phyloP scores from a whole-genome alignment of 768 basidiomycete species.

The Suillus hirtellus region DNA sequence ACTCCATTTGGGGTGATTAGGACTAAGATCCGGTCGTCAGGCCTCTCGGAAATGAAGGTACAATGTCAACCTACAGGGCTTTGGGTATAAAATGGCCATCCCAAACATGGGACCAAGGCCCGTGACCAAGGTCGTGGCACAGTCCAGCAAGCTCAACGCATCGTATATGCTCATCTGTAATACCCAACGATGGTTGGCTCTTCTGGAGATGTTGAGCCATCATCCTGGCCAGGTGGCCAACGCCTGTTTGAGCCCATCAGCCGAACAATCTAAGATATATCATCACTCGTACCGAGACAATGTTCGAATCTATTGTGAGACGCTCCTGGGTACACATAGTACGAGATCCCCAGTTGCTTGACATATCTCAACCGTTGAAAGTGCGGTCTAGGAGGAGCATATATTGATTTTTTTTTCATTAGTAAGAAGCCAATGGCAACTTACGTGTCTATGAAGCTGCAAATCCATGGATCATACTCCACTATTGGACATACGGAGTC shows the following conservation, averaged over 20 bases:
- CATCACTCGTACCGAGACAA: conserved; percentile 57
- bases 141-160: conserved; percentile 82
- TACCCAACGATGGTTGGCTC: conserved; percentile 60
- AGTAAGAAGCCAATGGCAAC: conserved; percentile 1
- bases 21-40: neutral
- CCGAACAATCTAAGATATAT: neutral
- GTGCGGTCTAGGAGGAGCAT: conserved; percentile 47
- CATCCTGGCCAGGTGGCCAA: conserved; percentile 69
- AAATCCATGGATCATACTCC: conserved; percentile 38
- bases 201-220: conserved; percentile 58
- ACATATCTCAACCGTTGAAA: conserved; percentile 78
- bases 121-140: conserved; percentile 85
- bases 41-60: neutral
- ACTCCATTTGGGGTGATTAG: conserved; percentile 45
- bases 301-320: conserved; percentile 86
- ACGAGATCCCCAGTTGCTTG: conserved; percentile 79
- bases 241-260: conserved; percentile 46
- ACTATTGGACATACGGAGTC: conserved; percentile 13
- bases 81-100: conserved; percentile 70
- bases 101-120: conserved; percentile 87
- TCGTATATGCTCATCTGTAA: conserved; percentile 69
- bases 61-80: conserved; percentile 50
- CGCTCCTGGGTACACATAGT: conserved; percentile 75
- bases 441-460: conserved; percentile 70
- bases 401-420: neutral